phyloP scores from a whole-genome alignment of 495 filamentous ascomycete genomes.

The Symbiotaphrina buchneri region DNA sequence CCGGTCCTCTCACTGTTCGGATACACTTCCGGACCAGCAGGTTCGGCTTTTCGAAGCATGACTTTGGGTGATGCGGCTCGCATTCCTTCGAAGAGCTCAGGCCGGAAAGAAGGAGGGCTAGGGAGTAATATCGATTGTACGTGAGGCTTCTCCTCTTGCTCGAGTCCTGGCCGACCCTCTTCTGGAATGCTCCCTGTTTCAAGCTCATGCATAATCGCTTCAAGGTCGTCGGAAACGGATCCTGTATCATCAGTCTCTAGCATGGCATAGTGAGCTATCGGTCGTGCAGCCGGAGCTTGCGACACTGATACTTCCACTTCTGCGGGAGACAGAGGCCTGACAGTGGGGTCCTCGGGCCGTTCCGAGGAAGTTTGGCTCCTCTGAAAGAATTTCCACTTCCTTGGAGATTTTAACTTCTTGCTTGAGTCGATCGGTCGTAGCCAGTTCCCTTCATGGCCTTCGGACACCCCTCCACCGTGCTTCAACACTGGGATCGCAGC shows the following conservation, averaged over 20 bases:
- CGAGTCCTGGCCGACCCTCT: not conserved
- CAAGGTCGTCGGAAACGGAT: constrained; percentile 38
- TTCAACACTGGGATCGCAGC: constrained; percentile 6
- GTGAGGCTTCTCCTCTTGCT: not conserved
- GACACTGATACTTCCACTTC: no score
- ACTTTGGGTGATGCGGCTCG: constrained; percentile 5
- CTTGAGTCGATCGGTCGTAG: constrained; percentile 14
- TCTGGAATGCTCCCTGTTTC: constrained; percentile 10
- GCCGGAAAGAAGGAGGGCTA: constrained; percentile 3
- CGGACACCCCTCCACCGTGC: constrained; percentile 9
- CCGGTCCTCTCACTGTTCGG: no score
- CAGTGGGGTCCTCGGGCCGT: no score
- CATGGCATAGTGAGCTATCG: constrained; percentile 61
- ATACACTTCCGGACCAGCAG: constrained; percentile 14
- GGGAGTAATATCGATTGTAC: constrained; percentile 4
- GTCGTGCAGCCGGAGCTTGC: constrained; percentile 15
- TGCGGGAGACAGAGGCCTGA: constrained; percentile 1
- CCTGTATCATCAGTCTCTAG: constrained; percentile 52
- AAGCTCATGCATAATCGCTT: constrained; percentile 40
- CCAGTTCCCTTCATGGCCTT: constrained; percentile 17
- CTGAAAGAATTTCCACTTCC: constrained; percentile 73
- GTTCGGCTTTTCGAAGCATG: constrained; percentile 3
- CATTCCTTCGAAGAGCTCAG: constrained; percentile 1
- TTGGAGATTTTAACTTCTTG: constrained; percentile 14
- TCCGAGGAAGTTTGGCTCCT: constrained; percentile 33